Percentiles rank a stretch among this genome's conserved stretches.
Conservation (phyloP, 345 rosid genomes). For the Acer saccharum region DNA sequence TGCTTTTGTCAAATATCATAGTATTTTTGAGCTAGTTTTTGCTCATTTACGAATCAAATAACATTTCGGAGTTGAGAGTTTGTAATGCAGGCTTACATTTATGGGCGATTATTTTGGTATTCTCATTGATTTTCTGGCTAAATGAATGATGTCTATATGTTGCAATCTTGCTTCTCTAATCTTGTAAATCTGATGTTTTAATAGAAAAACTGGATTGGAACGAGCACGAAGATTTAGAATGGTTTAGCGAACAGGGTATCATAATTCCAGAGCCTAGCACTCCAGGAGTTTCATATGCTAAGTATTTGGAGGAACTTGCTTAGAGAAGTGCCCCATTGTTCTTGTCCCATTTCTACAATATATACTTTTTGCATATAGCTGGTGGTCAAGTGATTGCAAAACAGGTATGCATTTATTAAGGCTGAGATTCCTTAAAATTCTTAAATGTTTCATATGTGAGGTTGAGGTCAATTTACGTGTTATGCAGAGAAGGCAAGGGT, state of each 20-base stretch:
- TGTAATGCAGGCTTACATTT: neutral
- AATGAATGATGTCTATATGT: neutral
- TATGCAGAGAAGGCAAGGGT: neutral
- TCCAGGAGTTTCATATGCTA: constrained; percentile 63
- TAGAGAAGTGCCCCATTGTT: constrained; percentile 71
- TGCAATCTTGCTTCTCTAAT: constrained; percentile 12
- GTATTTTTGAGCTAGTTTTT: too few species aligned
- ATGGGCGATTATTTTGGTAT: neutral
- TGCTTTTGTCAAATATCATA: neutral
- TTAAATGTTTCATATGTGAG: neutral
- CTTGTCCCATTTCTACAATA: constrained; percentile 84
- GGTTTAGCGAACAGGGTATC: constrained; percentile 51
- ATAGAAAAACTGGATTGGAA: constrained; percentile 82
- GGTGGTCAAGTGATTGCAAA: constrained; percentile 80
- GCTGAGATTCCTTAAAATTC: neutral
- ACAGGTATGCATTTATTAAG: constrained; percentile 43
- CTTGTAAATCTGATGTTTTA: neutral
- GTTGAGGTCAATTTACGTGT: neutral
- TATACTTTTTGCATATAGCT: constrained; percentile 86
- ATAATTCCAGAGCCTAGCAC: constrained; percentile 64
- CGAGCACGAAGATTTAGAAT: constrained; percentile 65
- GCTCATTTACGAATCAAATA: neutral
- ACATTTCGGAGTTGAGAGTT: neutral
- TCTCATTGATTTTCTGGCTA: neutral
- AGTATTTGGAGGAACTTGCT: constrained; percentile 73